phyloP scores from a whole-genome alignment of 108 stramenopile genomes.

The Cyclotella choctawhatcheeana region DNA sequence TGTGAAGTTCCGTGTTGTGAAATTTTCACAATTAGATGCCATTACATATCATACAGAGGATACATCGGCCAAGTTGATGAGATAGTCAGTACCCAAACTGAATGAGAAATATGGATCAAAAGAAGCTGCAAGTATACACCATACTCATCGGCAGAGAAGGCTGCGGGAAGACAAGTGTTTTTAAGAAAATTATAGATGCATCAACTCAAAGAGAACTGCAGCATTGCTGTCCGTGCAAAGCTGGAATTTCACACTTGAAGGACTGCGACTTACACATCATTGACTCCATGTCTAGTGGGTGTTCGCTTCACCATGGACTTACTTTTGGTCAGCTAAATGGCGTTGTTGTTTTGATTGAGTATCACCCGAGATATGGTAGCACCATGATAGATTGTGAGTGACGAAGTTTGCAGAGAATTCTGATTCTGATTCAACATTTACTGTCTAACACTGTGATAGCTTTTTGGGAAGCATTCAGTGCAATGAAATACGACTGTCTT shows the following conservation, averaged over 20 bases:
- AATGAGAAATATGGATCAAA: background rate
- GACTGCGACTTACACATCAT: conserved; percentile 16
- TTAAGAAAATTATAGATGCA: conserved; percentile 6
- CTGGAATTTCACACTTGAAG: background rate
- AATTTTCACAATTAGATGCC: background rate
- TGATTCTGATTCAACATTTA: background rate
- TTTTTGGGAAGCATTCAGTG: conserved; percentile 22
- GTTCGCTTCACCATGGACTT: background rate
- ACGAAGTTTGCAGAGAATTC: background rate
- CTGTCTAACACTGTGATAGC: background rate
- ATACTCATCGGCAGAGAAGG: conserved; percentile 26
- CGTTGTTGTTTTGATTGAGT: conserved; percentile 17
- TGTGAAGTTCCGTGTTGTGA: background rate
- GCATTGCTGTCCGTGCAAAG: background rate
- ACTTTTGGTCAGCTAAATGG: conserved; percentile 4
- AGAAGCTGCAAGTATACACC: background rate
- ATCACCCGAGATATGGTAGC: conserved; percentile 20
- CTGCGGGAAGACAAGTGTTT: conserved; percentile 1
- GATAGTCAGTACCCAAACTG: background rate
- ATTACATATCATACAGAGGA: background rate
- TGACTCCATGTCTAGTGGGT: background rate
- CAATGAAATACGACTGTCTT: conserved; percentile 19
- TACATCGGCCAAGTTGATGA: background rate
- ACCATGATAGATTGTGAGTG: conserved; percentile 12
- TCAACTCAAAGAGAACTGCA: background rate